Conservation (phyloP, 768 basidiomycete species). For the Cystofilobasidium bisporidii region DNA sequence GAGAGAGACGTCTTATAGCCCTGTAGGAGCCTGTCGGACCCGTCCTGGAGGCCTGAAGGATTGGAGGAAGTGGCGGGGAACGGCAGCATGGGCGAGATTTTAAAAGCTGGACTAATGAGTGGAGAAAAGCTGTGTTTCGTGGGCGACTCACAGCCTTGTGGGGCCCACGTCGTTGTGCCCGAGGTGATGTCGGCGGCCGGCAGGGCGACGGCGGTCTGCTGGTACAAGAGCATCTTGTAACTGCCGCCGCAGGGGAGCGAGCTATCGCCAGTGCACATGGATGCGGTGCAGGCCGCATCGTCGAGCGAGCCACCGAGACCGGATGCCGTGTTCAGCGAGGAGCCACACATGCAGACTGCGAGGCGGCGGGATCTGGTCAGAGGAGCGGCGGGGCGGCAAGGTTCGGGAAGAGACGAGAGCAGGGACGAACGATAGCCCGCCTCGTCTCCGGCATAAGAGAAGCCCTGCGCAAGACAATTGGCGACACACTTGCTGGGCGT, state of each 20-base stretch:
- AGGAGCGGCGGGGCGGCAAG: neutral
- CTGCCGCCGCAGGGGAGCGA: neutral
- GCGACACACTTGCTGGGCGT: neutral
- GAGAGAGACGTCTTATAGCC: neutral
- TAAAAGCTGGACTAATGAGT: too few relatives aligned
- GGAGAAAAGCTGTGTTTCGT: too few relatives aligned
- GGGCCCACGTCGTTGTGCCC: neutral
- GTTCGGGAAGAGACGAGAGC: too few relatives aligned
- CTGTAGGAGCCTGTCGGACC: neutral
- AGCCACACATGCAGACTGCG: neutral
- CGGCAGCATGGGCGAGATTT: too few relatives aligned
- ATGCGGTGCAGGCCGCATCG: neutral
- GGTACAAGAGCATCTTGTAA: neutral
- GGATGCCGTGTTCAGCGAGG: neutral
- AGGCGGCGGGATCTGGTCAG: neutral
- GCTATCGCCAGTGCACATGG: neutral
- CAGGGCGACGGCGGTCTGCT: neutral
- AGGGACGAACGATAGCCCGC: too few relatives aligned
- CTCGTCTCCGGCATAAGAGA: neutral
- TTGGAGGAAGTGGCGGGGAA: too few relatives aligned
- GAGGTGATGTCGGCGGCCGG: neutral
- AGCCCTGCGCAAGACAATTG: neutral
- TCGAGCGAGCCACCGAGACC: neutral
- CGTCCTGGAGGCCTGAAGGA: too few relatives aligned
- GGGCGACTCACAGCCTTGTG: too few relatives aligned